phyloP scores from a whole-genome alignment of 768 basidiomycete genomes.

The Psilocybe sp. region DNA sequence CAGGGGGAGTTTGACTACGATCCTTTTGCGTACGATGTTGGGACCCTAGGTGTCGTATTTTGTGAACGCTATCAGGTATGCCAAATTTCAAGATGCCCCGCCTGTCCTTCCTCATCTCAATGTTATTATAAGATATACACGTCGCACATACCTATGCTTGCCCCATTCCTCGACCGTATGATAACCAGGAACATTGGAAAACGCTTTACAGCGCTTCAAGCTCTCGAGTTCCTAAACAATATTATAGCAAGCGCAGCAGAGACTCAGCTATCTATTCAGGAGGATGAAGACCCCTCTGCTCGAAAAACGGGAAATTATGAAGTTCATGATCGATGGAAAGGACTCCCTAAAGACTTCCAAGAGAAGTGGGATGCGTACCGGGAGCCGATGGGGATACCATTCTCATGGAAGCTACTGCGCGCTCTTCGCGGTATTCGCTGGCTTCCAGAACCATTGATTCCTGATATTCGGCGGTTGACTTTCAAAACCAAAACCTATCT shows the following conservation, averaged over 20 bases:
- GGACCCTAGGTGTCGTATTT: conserved; percentile 14
- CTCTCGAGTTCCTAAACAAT: background rate
- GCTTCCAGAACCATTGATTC: too few species aligned
- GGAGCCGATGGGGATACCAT: background rate
- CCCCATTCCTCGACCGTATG: conserved; percentile 1
- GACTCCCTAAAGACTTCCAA: background rate
- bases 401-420: too few species aligned
- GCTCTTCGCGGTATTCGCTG: too few species aligned
- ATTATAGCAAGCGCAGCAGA: background rate
- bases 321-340: conserved; percentile 4
- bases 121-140: background rate
- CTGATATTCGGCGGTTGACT: too few species aligned
- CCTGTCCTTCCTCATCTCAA: background rate
- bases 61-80: conserved; percentile 11
- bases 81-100: too few species aligned
- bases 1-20: conserved; percentile 26
- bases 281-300: background rate
- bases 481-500: background rate
- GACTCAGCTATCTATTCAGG: background rate
- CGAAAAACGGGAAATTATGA: background rate
- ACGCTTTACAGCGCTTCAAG: background rate
- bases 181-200: background rate
- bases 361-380: conserved; percentile 1
- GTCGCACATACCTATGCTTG: conserved; percentile 1
- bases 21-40: conserved; percentile 25